phyloP scores from a whole-genome alignment of 768 basidiomycete genomes.

The Hypsizygus marmoreus region DNA sequence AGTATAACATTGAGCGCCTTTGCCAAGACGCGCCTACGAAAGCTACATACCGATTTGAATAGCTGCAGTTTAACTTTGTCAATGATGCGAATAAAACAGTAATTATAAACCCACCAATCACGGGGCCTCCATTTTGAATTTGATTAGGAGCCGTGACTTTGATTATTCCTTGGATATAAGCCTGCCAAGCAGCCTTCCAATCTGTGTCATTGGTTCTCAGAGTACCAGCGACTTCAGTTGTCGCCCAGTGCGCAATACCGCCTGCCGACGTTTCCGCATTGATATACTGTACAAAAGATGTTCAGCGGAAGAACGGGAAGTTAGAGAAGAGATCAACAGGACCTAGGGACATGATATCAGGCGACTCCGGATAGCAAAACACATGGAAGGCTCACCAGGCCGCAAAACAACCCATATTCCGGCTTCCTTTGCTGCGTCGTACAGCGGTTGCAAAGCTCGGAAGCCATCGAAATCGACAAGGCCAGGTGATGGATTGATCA shows the following conservation, averaged over 20 bases:
- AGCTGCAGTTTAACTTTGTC: slow-evolving; percentile 31
- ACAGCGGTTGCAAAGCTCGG: slow-evolving; percentile 69
- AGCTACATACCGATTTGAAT: slow-evolving; percentile 51
- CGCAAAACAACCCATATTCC: slow-evolving; percentile 82
- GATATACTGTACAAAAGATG: slow-evolving; percentile 48
- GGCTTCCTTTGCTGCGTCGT: slow-evolving; percentile 69
- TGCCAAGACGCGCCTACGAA: not conserved
- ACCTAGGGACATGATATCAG: slow-evolving; percentile 28
- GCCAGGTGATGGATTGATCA: slow-evolving; percentile 73
- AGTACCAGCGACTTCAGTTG: slow-evolving; percentile 61
- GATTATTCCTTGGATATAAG: slow-evolving; percentile 70
- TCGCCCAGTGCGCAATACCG: slow-evolving; percentile 71
- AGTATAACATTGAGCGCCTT: not conserved
- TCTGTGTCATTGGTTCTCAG: slow-evolving; percentile 77
- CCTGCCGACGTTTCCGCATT: slow-evolving; percentile 84
- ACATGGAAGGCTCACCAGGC: slow-evolving; percentile 57
- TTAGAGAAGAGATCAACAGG: slow-evolving; percentile 26
- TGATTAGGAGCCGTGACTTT: slow-evolving; percentile 62
- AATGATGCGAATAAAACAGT: not conserved
- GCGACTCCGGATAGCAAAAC: not conserved
- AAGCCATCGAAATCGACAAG: slow-evolving; percentile 74
- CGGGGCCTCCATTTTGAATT: slow-evolving; percentile 71
- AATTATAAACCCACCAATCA: slow-evolving; percentile 53
- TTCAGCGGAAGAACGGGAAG: slow-evolving; percentile 1
- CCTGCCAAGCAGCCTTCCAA: slow-evolving; percentile 70